Conservation (phyloP, 2,329 filamentous ascomycete species). For the Davidsoniella eucalypti region DNA sequence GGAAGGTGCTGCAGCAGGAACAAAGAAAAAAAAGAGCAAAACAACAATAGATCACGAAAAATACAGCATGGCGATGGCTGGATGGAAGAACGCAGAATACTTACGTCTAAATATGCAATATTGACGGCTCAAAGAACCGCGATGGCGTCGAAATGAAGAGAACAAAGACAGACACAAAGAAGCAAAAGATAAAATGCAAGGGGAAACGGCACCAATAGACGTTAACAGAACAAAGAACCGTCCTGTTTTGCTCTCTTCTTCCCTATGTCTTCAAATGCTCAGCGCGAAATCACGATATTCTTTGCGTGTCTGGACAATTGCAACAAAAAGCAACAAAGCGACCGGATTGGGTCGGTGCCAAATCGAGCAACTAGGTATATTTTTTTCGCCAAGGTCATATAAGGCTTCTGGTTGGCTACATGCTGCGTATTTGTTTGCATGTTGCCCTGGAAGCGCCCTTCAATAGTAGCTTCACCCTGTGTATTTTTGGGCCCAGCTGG, state of each 20-base stretch:
- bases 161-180: not conserved
- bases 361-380: too few species aligned
- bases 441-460: slow-evolving; percentile 12
- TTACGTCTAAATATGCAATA: not conserved
- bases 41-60: not conserved
- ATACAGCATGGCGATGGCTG: too few species aligned
- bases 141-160: too few species aligned
- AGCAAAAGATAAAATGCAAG: not conserved
- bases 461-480: not conserved
- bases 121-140: not conserved
- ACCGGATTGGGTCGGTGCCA: too few species aligned
- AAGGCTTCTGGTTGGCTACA: not conserved
- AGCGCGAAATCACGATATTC: not conserved
- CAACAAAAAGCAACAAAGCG: not conserved
- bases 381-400: too few species aligned
- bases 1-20: not conserved
- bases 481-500: not conserved
- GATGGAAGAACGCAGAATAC: not conserved
- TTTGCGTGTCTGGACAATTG: not conserved
- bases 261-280: not conserved
- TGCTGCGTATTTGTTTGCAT: slow-evolving; percentile 3
- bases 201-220: not conserved
- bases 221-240: not conserved
- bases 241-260: not conserved
- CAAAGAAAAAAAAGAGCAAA: not conserved